phyloP scores from a whole-genome alignment of 148 eudicot species.

The Persicaria maculosa region DNA sequence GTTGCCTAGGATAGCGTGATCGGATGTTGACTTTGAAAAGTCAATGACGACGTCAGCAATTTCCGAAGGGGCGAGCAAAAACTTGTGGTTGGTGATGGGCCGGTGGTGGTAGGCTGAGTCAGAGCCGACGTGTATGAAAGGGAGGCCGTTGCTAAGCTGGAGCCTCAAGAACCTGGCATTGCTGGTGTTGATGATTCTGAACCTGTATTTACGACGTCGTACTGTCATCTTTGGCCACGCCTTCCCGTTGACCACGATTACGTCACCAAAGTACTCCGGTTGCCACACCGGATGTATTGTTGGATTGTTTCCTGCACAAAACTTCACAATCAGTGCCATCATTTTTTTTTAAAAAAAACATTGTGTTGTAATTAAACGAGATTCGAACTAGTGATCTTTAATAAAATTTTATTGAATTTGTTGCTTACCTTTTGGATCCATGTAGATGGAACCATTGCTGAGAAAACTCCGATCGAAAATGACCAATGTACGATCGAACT shows the following conservation, averaged over 20 bases:
- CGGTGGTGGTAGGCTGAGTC: slow-evolving; percentile 53
- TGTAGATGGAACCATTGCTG: slow-evolving; percentile 53
- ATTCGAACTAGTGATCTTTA: background rate
- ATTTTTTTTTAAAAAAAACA: too few species aligned
- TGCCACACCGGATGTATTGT: slow-evolving; percentile 81
- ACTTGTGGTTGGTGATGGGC: slow-evolving; percentile 25
- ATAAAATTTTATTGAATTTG: background rate
- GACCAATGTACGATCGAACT: slow-evolving; percentile 57
- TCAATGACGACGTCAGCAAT: slow-evolving; percentile 70
- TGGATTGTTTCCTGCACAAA: slow-evolving; percentile 49
- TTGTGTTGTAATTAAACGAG: background rate
- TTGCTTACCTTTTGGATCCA: slow-evolving; percentile 48
- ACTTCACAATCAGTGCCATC: background rate
- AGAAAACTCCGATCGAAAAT: slow-evolving; percentile 66
- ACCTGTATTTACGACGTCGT: slow-evolving; percentile 56
- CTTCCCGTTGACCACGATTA: slow-evolving; percentile 73
- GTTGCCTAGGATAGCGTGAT: slow-evolving; percentile 40
- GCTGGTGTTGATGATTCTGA: slow-evolving; percentile 75
- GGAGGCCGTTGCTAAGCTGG: slow-evolving; percentile 43
- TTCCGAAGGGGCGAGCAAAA: slow-evolving; percentile 68
- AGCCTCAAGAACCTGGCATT: slow-evolving; percentile 72
- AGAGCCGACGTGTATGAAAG: slow-evolving; percentile 56
- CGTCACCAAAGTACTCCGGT: slow-evolving; percentile 84
- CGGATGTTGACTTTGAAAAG: slow-evolving; percentile 45
- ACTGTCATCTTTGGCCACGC: slow-evolving; percentile 86